Conservation (phyloP, 2,329 filamentous ascomycete genomes). For the Ascomycota sp. region DNA sequence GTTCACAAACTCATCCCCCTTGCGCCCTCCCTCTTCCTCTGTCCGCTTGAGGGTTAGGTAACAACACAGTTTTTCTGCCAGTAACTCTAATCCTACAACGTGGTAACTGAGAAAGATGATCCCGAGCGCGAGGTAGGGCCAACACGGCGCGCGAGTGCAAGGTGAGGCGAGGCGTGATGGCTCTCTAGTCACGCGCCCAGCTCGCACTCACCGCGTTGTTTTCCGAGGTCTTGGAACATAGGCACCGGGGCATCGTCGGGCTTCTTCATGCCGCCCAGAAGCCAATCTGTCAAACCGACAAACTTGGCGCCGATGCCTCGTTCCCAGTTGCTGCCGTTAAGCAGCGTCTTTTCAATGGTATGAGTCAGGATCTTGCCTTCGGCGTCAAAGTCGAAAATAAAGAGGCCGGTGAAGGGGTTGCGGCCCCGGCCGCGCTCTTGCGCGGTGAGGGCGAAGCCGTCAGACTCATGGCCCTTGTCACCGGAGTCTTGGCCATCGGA, state of each 20-base stretch:
- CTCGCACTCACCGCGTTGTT: slow-evolving; percentile 2
- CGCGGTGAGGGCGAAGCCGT: slow-evolving; percentile 23
- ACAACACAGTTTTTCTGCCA: too few species aligned
- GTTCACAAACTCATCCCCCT: too few species aligned
- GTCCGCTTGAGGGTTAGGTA: too few species aligned
- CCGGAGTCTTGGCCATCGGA: slow-evolving; percentile 1
- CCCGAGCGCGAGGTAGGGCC: too few species aligned
- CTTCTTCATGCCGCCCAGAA: slow-evolving; percentile 51
- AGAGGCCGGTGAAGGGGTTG: slow-evolving; percentile 64
- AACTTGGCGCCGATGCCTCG: slow-evolving; percentile 61
- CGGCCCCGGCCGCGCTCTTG: slow-evolving; percentile 11
- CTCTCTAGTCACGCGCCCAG: too few species aligned
- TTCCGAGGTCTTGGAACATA: slow-evolving; percentile 13
- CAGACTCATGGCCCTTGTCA: slow-evolving; percentile 10
- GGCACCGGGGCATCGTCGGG: slow-evolving; percentile 14
- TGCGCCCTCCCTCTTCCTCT: too few species aligned
- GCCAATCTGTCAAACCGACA: slow-evolving; percentile 84
- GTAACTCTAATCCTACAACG: too few species aligned
- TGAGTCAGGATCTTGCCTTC: slow-evolving; percentile 70
- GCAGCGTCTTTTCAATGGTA: slow-evolving; percentile 84
- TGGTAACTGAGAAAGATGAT: too few species aligned
- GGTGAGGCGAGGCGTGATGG: too few species aligned
- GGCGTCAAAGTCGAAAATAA: slow-evolving; percentile 87
- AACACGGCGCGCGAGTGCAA: too few species aligned
- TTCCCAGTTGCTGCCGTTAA: slow-evolving; percentile 68